These are phyloP conservation scores for Cercospora sesami DNA, from an alignment of 2,329 filamentous ascomycete species.

Conservation along the genomic window DNA sequence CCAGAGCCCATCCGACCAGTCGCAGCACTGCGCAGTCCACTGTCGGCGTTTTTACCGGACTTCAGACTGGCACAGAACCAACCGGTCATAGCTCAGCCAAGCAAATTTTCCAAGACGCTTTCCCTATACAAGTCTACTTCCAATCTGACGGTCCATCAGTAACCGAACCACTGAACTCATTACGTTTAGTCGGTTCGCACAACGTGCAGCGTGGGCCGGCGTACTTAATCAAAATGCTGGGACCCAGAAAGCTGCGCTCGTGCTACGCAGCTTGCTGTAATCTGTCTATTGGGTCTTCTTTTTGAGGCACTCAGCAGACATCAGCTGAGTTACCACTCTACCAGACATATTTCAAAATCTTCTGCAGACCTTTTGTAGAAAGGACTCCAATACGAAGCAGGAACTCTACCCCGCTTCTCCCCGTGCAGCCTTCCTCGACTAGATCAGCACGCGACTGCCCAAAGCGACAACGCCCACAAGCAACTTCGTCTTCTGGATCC, in stretches of 20 bases:
- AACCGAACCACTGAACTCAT: constrained; percentile 10
- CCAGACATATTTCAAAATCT: not conserved
- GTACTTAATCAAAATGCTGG: constrained; percentile 21
- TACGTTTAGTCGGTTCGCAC: constrained; percentile 9
- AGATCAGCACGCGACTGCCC: constrained; percentile 9
- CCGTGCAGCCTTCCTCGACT: constrained; percentile 6
- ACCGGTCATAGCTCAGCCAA: not conserved
- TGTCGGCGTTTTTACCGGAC: constrained; percentile 4
- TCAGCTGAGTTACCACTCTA: not conserved
- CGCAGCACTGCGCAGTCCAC: not conserved
- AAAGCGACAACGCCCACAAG: constrained; percentile 15
- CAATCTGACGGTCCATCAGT: constrained; percentile 11
- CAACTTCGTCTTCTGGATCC: constrained; percentile 4
- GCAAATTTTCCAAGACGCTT: constrained; percentile 12
- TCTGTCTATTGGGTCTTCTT: constrained; percentile 3
- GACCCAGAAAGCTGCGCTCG: constrained; percentile 16
- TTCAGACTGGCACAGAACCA: constrained; percentile 1
- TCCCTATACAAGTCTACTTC: constrained; percentile 10
- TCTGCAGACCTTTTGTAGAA: constrained; percentile 1
- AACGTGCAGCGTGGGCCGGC: constrained; percentile 4
- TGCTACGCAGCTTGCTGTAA: constrained; percentile 9
- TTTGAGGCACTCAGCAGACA: not conserved
- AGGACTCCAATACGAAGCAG: constrained; percentile 6
- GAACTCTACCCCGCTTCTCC: not conserved
- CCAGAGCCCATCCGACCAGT: not conserved